Conservation (phyloP, 2,329 filamentous ascomycete species). For the Phaeophleospora eucalypticola region DNA sequence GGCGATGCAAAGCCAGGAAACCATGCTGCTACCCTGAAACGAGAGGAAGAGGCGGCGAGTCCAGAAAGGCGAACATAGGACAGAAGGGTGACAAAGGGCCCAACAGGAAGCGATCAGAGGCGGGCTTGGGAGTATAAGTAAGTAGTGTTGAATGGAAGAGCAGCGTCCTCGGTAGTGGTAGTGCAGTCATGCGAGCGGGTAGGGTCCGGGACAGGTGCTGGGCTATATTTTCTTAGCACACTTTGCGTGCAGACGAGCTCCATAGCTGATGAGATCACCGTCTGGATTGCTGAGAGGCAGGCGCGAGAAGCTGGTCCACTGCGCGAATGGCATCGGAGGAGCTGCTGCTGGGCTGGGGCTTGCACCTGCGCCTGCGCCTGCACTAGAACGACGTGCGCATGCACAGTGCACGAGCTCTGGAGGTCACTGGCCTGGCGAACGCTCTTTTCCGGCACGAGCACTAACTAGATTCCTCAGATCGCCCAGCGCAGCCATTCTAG, state of each 20-base stretch:
- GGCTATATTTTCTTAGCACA: constrained; percentile 20
- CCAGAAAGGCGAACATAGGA: constrained; percentile 29
- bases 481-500: too few relatives aligned
- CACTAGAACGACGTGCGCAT: neutral
- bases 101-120: constrained; percentile 27
- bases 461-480: too few relatives aligned
- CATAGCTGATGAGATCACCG: constrained; percentile 29
- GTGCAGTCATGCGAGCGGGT: constrained; percentile 30
- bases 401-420: constrained; percentile 22
- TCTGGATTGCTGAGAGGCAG: constrained; percentile 17
- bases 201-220: constrained; percentile 25
- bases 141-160: constrained; percentile 16
- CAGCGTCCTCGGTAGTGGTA: constrained; percentile 22
- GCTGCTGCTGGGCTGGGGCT: too few relatives aligned
- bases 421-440: too few relatives aligned
- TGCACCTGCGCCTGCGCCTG: constrained; percentile 12
- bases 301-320: constrained; percentile 26
- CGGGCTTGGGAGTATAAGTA: constrained; percentile 28
- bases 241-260: constrained; percentile 21
- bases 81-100: constrained; percentile 22
- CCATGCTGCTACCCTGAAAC: constrained; percentile 33
- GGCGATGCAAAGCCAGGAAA: constrained; percentile 32
- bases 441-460: too few relatives aligned
- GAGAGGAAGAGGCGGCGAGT: constrained; percentile 27
- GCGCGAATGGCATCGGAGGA: constrained; percentile 22